These are phyloP conservation scores for Catharanthus roseus DNA, from an alignment of 257 asterid species.

Conservation along the genomic window DNA sequence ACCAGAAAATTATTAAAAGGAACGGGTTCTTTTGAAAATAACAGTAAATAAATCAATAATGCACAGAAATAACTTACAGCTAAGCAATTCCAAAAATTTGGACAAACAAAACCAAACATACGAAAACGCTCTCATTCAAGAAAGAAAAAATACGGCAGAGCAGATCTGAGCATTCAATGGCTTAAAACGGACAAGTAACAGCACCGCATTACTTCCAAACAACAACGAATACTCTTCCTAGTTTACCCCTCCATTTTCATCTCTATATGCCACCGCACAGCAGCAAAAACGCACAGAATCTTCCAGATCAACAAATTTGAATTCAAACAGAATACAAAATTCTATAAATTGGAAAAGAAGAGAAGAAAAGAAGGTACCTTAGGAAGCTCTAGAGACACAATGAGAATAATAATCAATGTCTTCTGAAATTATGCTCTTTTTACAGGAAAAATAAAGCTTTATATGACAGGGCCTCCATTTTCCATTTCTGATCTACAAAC, in stretches of 20 bases:
- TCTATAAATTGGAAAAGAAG: background rate
- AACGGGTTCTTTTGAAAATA: background rate
- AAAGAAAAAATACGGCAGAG: background rate
- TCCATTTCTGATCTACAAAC: conserved; percentile 1
- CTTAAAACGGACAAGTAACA: background rate
- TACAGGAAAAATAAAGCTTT: background rate
- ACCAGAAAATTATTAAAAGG: background rate
- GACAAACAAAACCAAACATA: background rate
- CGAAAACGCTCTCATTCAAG: background rate
- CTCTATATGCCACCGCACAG: background rate
- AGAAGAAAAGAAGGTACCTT: conserved; percentile 19
- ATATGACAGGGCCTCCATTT: background rate
- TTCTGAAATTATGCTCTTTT: background rate
- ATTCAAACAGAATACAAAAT: background rate
- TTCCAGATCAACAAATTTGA: conserved; percentile 30
- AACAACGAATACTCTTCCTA: conserved; percentile 9
- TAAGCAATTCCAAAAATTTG: background rate
- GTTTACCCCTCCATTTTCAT: conserved; percentile 3
- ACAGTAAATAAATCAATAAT: background rate
- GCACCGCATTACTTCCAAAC: conserved; percentile 17
- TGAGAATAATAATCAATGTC: background rate
- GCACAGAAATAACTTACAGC: background rate
- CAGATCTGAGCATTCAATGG: conserved; percentile 13
- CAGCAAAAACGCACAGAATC: background rate
- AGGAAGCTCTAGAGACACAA: conserved; percentile 4